Base-by-base conservation (phyloP, 2,329 filamentous ascomycete species). In the Beauveria bassiana region DNA sequence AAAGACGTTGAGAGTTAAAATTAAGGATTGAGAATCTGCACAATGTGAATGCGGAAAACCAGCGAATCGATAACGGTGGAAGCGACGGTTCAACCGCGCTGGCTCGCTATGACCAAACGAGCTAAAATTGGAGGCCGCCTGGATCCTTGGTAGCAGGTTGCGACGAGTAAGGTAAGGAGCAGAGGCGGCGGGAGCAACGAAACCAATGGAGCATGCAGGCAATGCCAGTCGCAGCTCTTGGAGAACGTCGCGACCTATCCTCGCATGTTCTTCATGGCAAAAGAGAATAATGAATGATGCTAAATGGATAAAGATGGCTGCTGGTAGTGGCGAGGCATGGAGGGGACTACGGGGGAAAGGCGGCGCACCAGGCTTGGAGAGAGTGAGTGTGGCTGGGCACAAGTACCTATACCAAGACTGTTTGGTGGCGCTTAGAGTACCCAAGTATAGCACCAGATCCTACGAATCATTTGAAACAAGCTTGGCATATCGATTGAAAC, bases 91-190 rank as follows among this genome's bases (percentile, higher is more conserved):
- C 16, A 31, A 28, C 14, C 31, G 45, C 26, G 54, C 28, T 34
- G 55, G 28, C 22, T 50, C 54, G 7, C 45, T 42, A 24, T 31
- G 12, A 49, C 20, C 55, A 12, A 50, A 42, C 20, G 31, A 52
- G 56, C 46, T 59, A 58, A 59, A 59, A 59, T 45, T 52, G 56
- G 56, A 59, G 56, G 56, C 56, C 56, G 56, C 56, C 56, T 51
- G 38, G 22, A 50, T 40, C 42, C 54, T 57, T 20, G 26, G 42
- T 24, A 57, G 22, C 22, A 43, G 34, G 34, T 38, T 59, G 56
- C 56, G 47, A 52, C 56, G 56, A 47, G 18, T 5, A n/a, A 14
- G 20, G 46, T 5, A n/a, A 14, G 20, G 46, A 50, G 53, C 8
- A 31, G n/a, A 59, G 47, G 14, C 28, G 20, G 20, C 9, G 20